These are phyloP conservation scores for Venturiaceae sp. DNA, from an alignment of 2,329 filamentous ascomycete species.

Conservation along the genomic window DNA sequence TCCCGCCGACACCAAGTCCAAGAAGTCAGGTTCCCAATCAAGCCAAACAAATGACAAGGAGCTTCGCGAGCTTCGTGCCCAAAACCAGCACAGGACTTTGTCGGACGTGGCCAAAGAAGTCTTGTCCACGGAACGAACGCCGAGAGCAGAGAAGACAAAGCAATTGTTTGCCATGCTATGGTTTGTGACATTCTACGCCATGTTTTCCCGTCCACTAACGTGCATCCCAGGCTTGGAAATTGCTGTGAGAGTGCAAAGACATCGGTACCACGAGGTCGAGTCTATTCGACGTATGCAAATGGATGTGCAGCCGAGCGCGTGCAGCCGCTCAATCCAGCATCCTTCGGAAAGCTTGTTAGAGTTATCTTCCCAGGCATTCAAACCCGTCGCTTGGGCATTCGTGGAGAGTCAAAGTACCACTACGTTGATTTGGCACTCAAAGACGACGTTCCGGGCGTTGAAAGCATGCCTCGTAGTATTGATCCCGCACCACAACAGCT, in stretches of 20 bases:
- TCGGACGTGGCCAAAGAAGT: conserved; percentile 67
- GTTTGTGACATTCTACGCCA: conserved; percentile 40
- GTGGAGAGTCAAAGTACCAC: conserved; percentile 97
- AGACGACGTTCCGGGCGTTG: conserved; percentile 23
- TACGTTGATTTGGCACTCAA: conserved; percentile 53
- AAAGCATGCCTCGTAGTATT: neutral
- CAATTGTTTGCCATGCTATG: conserved; percentile 86
- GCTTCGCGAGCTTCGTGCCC: conserved; percentile 64
- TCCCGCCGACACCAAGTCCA: conserved; percentile 12
- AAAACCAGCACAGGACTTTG: conserved; percentile 57
- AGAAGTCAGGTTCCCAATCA: conserved; percentile 51
- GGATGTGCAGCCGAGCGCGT: conserved; percentile 89
- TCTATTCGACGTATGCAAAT: conserved; percentile 92
- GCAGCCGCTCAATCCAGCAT: conserved; percentile 90
- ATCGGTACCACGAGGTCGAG: conserved; percentile 83
- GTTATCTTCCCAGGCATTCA: conserved; percentile 94
- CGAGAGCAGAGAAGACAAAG: conserved; percentile 72
- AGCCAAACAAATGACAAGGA: conserved; percentile 75
- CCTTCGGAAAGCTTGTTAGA: conserved; percentile 92
- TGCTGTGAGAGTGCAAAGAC: conserved; percentile 67
- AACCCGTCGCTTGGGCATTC: conserved; percentile 81
- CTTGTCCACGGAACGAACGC: conserved; percentile 68
- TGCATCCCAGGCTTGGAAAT: conserved; percentile 54
- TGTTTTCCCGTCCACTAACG: conserved; percentile 16
- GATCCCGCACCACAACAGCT: neutral